phyloP scores from a whole-genome alignment of 768 basidiomycete species.

The Lentinula boryana region DNA sequence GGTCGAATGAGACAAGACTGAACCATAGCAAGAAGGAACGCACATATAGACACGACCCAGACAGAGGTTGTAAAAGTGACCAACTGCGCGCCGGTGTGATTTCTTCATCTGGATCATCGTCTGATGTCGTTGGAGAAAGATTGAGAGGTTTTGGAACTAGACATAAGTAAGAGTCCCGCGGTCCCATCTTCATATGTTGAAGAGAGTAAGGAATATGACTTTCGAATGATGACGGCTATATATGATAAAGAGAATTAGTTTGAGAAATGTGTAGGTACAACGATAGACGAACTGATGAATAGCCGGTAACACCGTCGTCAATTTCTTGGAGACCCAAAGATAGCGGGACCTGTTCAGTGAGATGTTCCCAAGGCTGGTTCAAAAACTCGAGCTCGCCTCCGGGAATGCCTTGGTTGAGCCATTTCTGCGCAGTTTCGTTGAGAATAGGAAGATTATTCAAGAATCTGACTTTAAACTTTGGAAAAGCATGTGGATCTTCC shows the following conservation, averaged over 20 bases:
- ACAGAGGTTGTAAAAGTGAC: slow-evolving; percentile 74
- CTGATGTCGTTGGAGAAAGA: slow-evolving; percentile 31
- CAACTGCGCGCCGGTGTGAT: slow-evolving; percentile 70
- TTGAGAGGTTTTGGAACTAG: slow-evolving; percentile 65
- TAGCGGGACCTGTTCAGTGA: slow-evolving; percentile 29
- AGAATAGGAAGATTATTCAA: slow-evolving; percentile 72
- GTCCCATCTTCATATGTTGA: slow-evolving; percentile 71
- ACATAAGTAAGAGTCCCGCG: slow-evolving; percentile 67
- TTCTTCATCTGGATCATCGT: slow-evolving; percentile 54
- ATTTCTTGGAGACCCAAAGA: slow-evolving; percentile 46
- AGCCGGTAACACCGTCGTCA: slow-evolving; percentile 41
- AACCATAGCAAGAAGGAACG: slow-evolving; percentile 27
- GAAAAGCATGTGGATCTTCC: slow-evolving; percentile 76
- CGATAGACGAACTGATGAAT: slow-evolving; percentile 32
- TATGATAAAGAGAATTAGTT: neutral
- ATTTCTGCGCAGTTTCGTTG: slow-evolving; percentile 66
- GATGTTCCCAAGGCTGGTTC: slow-evolving; percentile 51
- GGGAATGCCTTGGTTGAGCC: slow-evolving; percentile 65
- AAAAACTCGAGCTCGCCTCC: slow-evolving; percentile 79
- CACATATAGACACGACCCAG: slow-evolving; percentile 83
- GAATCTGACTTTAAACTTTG: slow-evolving; percentile 76
- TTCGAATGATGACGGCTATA: slow-evolving; percentile 15
- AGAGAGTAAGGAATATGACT: slow-evolving; percentile 41
- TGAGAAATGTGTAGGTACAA: slow-evolving; percentile 12
- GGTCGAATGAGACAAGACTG: slow-evolving; percentile 23